phyloP scores from a whole-genome alignment of 2,329 filamentous ascomycete genomes.

The Ophiostoma sp. region DNA sequence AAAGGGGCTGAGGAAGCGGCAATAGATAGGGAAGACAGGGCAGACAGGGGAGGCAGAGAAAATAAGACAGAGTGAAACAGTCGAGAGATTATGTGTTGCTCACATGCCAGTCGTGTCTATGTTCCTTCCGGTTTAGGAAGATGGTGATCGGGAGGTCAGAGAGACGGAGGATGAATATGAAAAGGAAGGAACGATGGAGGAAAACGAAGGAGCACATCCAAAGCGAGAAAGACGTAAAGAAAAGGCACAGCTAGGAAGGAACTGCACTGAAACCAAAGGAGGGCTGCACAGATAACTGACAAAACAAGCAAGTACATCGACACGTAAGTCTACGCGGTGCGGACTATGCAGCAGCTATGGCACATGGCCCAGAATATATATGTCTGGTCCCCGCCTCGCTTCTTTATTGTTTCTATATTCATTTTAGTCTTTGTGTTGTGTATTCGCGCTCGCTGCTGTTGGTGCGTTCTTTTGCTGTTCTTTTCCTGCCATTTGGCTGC shows the following conservation, averaged over 20 bases:
- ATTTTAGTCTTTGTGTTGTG: background rate
- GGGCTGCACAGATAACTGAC: conserved; percentile 5
- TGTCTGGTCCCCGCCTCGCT: background rate
- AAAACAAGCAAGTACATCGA: background rate
- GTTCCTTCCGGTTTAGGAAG: background rate
- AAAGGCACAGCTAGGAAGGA: background rate
- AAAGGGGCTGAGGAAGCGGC: background rate
- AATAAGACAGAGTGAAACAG: background rate
- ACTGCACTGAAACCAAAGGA: conserved; percentile 1
- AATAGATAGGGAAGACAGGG: background rate
- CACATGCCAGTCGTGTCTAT: conserved; percentile 4
- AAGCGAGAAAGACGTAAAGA: background rate
- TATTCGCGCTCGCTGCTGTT: background rate
- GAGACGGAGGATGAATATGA: background rate
- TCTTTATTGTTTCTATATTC: background rate
- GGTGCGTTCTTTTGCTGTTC: background rate
- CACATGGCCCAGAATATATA: background rate
- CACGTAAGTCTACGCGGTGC: background rate
- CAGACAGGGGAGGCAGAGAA: background rate
- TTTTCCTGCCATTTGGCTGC: background rate
- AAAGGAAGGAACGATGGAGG: background rate
- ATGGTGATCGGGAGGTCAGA: background rate
- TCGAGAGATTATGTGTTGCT: background rate
- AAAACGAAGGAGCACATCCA: background rate
- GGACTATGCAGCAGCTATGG: background rate